Evolutionary conservation across 2,329 filamentous ascomycete genomes (phyloP).

Genomic region (Arthrobotrys entomopaga): DNA sequence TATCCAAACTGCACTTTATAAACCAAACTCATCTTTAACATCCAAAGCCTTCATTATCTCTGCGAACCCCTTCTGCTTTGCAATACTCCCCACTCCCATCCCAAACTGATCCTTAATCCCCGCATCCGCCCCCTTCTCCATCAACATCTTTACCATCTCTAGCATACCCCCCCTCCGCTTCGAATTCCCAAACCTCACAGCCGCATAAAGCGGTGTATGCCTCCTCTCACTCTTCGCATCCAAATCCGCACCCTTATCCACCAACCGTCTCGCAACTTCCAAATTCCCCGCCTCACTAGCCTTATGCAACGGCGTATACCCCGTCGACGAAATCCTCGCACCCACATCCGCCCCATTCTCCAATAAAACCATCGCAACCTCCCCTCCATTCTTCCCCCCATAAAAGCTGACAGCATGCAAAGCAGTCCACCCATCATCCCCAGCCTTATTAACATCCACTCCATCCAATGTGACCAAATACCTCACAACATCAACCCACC

Average conservation of each 20-base stretch:
- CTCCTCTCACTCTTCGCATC: constrained; percentile 22
- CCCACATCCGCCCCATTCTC: constrained; percentile 3
- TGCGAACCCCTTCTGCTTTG: constrained; percentile 29
- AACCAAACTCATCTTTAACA: background rate
- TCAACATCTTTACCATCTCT: constrained; percentile 27
- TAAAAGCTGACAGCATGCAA: constrained; percentile 20
- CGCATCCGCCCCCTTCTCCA: constrained; percentile 42
- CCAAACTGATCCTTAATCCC: constrained; percentile 38
- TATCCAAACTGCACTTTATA: background rate
- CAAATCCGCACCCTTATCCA: constrained; percentile 30
- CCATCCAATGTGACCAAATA: constrained; percentile 15
- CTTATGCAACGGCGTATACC: constrained; percentile 41
- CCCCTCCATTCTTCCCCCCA: background rate
- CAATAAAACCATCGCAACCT: constrained; percentile 11
- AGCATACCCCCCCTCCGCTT: constrained; percentile 13
- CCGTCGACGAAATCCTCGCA: constrained; percentile 16
- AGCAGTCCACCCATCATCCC: constrained; percentile 28
- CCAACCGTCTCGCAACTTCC: constrained; percentile 7
- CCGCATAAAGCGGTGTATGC: constrained; percentile 34
- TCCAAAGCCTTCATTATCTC: constrained; percentile 7
- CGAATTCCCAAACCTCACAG: constrained; percentile 24
- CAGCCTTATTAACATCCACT: background rate
- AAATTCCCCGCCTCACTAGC: constrained; percentile 25
- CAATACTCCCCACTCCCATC: constrained; percentile 33
- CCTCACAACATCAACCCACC: background rate